Conservation (phyloP, 768 basidiomycete genomes). For the Podaxis sp. region DNA sequence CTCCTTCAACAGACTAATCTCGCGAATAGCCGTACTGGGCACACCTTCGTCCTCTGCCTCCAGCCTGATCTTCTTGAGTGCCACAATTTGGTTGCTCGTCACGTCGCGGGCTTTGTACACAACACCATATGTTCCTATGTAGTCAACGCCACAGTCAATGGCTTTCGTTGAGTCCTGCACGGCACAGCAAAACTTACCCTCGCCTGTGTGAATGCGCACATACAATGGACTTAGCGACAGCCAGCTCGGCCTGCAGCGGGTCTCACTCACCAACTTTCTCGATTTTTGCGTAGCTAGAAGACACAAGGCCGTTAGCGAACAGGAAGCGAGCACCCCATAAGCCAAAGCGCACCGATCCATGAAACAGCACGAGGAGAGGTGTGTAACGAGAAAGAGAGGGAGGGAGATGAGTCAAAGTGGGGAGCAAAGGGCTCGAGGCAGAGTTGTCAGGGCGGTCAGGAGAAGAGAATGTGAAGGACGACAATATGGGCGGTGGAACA, state of each 20-base stretch:
- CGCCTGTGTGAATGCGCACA: slow-evolving; percentile 32
- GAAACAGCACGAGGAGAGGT: background rate
- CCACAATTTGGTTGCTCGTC: slow-evolving; percentile 79
- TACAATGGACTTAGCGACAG: slow-evolving; percentile 18
- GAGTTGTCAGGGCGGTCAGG: no score
- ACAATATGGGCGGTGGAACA: no score
- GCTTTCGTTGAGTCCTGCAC: background rate
- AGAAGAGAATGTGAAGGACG: no score
- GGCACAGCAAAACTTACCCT: slow-evolving; percentile 32
- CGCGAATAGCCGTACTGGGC: slow-evolving; percentile 95
- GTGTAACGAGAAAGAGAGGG: background rate
- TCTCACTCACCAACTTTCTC: slow-evolving; percentile 92
- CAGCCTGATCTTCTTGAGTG: slow-evolving; percentile 97
- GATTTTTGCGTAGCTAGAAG: slow-evolving; percentile 86
- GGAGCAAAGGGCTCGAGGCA: no score
- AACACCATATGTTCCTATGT: slow-evolving; percentile 92
- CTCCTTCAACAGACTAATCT: slow-evolving; percentile 97
- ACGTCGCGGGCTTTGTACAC: slow-evolving; percentile 96
- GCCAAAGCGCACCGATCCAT: slow-evolving; percentile 24
- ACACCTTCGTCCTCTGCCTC: slow-evolving; percentile 99
- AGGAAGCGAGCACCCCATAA: slow-evolving; percentile 15
- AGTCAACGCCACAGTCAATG: slow-evolving; percentile 10
- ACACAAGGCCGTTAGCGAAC: slow-evolving; percentile 16
- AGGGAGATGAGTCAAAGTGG: background rate
- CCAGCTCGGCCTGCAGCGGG: slow-evolving; percentile 12